Base-by-base conservation (phyloP, 345 rosid genomes). In the Murraya paniculata region DNA sequence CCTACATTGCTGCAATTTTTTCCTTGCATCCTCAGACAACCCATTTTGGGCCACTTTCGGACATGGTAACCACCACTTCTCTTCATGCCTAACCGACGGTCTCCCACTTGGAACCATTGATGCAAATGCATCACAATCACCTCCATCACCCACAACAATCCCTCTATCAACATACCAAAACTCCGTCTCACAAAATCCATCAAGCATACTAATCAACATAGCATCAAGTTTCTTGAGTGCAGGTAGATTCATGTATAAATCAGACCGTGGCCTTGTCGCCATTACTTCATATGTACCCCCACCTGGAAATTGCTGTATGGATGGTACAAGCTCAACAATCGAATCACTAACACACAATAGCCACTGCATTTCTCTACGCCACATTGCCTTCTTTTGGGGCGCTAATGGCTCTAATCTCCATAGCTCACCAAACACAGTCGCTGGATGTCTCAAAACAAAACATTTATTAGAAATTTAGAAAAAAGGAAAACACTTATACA, bases 141-240 rank as follows among this genome's bases (percentile, higher is more conserved):
- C 89, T 19, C 82, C 88, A 10, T 92, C 98, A 36, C 89, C 94
- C 25, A 92, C 77, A 73, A 87, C 75, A 50, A 95, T 89, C 65
- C 98, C 97, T 21, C 98, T 93, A 86, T 97, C 98, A 13, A 91
- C 94, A 82, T 94, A 97, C 93, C 93, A 93, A 78, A 97, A 94
- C 78, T 94, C 97, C 0, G 91, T 93, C 61, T 93, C 87, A 24
- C 71, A 72, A 73, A 97, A 97, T 58, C 87, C 90, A 69, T 97
- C 94, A 19, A 97, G 98, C 89, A 91, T 90, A 71, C 85, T 80
- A 60, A 90, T 86, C 84, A 97, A 68, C 96, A 97, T 89, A 0
- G 98, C 97, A 76, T 97, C 99, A 25, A 97, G 97, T 86, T 97
- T 94, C 97, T 86, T 97, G 27, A 97, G 91, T 2, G 99, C 99